Base-by-base conservation (phyloP, 2,329 filamentous ascomycete species). In the Colletotrichum siamense region DNA sequence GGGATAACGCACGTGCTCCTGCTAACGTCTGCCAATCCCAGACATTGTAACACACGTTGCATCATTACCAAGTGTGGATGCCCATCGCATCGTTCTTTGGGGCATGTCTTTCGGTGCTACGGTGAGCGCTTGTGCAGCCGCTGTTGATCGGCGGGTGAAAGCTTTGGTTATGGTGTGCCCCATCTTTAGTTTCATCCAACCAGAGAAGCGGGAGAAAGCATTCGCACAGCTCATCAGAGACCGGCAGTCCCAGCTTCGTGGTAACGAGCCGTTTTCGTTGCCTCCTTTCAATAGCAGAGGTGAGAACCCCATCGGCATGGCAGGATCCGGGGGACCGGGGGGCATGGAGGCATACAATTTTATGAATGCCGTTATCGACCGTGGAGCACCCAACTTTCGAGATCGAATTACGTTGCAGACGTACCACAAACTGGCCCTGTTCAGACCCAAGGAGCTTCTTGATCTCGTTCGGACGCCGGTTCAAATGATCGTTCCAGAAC, bases 251-350 rank as follows among this genome's bases (percentile, higher is more conserved):
- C 85, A 84, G 69, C 26, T 84, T 3, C 68, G 67, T 2, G 86
- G 87, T 12, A 88, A 88, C 73, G 71, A 78, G 39, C 82, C 86
- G 0, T 81, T 85, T 71, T 82, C 24, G 16, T 18, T 79, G 61
- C 83, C 84, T 4, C 78, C 85, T 28, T 74, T 87, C 24, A 85
- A 80, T 28, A 79, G 79, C 44, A 77, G 81, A 18, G 86, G 85
- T 12, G 81, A 85, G 69, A 86, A 85, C 67, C 83, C 84, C 3
- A 82, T 80, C 3, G 85, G 85, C 18, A 81, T 86, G 66, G 52
- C 52, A 57, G 52, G 52, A 22, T 57, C 52, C 15, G 52, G 52
- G 24, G 52, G 52, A 8, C 52, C 52, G 8, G 52, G 52, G 22
- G 81, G 79, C 13, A 71, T 59, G 44, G 34, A 52, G 22, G 36